These are phyloP conservation scores for Coemansia sp. DNA, from an alignment of 192 early-diverging fungal genomes.

Conservation along the genomic window DNA sequence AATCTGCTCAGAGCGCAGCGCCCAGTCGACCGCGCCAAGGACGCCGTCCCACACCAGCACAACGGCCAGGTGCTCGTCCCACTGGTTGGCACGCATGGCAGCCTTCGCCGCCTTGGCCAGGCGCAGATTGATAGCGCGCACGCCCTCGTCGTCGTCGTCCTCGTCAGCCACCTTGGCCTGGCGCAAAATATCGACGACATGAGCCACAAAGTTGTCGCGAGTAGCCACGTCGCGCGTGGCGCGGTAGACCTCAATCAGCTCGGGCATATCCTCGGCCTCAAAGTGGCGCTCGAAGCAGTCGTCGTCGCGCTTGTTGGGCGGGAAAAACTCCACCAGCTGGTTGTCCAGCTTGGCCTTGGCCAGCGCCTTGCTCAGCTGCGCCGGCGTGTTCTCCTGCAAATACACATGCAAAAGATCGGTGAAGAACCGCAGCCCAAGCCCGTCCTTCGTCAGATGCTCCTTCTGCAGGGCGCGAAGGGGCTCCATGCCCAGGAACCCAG, in stretches of 20 bases:
- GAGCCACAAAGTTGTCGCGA: slow-evolving; percentile 67
- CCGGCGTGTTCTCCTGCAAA: slow-evolving; percentile 74
- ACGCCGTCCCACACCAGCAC: slow-evolving; percentile 84
- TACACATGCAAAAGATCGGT: slow-evolving; percentile 83
- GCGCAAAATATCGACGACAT: slow-evolving; percentile 66
- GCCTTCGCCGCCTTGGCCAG: slow-evolving; percentile 27
- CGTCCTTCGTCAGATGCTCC: slow-evolving; percentile 95
- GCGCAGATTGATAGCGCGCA: slow-evolving; percentile 27
- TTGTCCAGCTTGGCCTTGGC: slow-evolving; percentile 64
- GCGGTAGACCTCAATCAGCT: slow-evolving; percentile 79
- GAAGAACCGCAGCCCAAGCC: slow-evolving; percentile 78
- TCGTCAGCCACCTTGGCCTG: slow-evolving; percentile 22
- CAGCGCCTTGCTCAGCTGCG: slow-evolving; percentile 75
- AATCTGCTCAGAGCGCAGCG: slow-evolving; percentile 81
- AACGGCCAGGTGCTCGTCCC: slow-evolving; percentile 77
- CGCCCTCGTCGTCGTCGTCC: slow-evolving; percentile 28
- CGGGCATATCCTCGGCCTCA: slow-evolving; percentile 90
- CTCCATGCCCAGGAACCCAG: slow-evolving; percentile 68
- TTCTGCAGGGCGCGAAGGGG: slow-evolving; percentile 81
- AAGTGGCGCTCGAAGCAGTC: slow-evolving; percentile 91
- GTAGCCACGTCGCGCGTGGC: slow-evolving; percentile 68
- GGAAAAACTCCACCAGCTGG: slow-evolving; percentile 88
- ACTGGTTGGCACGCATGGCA: slow-evolving; percentile 54
- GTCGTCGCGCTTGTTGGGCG: slow-evolving; percentile 85
- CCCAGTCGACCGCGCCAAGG: slow-evolving; percentile 78